Percentiles rank a stretch among this genome's conserved stretches.
These are phyloP conservation scores for Elongisporangium senticosum DNA, from an alignment of 352 stramenopile species.

Conservation along the genomic window DNA sequence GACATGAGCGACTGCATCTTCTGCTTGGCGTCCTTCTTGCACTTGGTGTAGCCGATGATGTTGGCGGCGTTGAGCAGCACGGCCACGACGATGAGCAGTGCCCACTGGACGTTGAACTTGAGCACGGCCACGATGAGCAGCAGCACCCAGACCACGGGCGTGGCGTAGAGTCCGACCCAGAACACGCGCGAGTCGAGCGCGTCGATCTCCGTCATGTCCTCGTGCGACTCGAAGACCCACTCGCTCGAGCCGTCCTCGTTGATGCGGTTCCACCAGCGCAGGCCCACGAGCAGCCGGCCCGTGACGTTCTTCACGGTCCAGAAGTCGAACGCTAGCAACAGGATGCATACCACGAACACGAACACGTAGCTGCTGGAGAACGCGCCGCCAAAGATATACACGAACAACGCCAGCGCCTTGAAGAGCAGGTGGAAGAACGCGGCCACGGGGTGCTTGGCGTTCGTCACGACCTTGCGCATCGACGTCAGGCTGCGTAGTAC, in stretches of 20 bases:
- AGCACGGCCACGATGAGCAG: conserved; percentile 92
- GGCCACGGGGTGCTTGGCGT: conserved; percentile 90
- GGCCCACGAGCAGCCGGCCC: conserved; percentile 86
- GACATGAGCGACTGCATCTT: conserved; percentile 85
- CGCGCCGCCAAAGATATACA: conserved; percentile 94
- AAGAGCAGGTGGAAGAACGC: conserved; percentile 97
- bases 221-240: conserved; percentile 96
- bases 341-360: conserved; percentile 95
- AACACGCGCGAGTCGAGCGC: conserved; percentile 90
- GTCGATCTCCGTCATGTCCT: conserved; percentile 88
- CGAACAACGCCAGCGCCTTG: conserved; percentile 89
- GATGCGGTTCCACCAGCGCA: conserved; percentile 98
- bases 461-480: conserved; percentile 60
- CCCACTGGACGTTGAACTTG: conserved; percentile 93
- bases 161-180: conserved; percentile 95
- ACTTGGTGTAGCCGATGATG: conserved; percentile 98
- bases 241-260: conserved; percentile 92
- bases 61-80: conserved; percentile 92
- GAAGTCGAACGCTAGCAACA: conserved; percentile 97
- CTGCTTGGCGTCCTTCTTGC: conserved; percentile 87
- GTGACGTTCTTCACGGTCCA: conserved; percentile 96
- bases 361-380: conserved; percentile 93
- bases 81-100: conserved; percentile 91
- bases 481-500: conserved; percentile 45
- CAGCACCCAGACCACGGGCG: conserved; percentile 87